Base-by-base conservation (phyloP, 306 rosid genomes). In the Corylus avellana region DNA sequence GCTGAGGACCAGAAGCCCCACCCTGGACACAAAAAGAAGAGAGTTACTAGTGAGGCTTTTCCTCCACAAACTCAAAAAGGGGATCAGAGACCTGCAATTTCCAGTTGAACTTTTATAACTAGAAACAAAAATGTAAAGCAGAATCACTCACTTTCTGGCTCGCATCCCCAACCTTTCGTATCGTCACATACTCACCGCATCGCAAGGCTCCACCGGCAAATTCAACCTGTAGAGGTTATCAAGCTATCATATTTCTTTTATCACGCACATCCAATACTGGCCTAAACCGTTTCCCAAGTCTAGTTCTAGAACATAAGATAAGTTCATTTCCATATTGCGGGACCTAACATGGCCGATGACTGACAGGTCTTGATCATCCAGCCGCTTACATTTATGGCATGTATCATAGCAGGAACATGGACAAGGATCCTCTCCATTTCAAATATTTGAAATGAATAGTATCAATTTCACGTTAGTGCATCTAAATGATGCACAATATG, bases 151-250 rank as follows among this genome's bases (percentile, higher is more conserved):
- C 99, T 96, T 96, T 96, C 72, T 91, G 98, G 83, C 81, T 87
- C 72, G 97, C 89, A 80, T 93, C 99, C 72, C 98, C 96, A 77
- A 93, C 91, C 87, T 96, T 93, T 72, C 97, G 93, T 49, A 93
- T 46, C 35, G 99, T 96, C 80, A 96, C 97, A 42, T 88, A 88
- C 81, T 96, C 98, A 57, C 98, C 98, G 16, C 98, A 93, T n/a
- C 98, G 90, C 84, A 96, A 69, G 72, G 96, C 99, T 62, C 97
- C 97, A 8, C 88, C 87, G 14, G 94, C 87, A 83, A 93, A 91
- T 80, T 96, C 99, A 75, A 87, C 99, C 97, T 93, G 86, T 55
- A 70, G 83, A 37, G 72, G 22, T 53, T 20, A 55, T 8, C 63
- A 64, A 47, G 78, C 49, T 73, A 68, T 67, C 53, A 80, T 72